Percentiles rank a stretch among this genome's conserved stretches.
These are phyloP conservation scores for Persicaria maculosa DNA, from an alignment of 148 eudicot species.

Conservation along the genomic window DNA sequence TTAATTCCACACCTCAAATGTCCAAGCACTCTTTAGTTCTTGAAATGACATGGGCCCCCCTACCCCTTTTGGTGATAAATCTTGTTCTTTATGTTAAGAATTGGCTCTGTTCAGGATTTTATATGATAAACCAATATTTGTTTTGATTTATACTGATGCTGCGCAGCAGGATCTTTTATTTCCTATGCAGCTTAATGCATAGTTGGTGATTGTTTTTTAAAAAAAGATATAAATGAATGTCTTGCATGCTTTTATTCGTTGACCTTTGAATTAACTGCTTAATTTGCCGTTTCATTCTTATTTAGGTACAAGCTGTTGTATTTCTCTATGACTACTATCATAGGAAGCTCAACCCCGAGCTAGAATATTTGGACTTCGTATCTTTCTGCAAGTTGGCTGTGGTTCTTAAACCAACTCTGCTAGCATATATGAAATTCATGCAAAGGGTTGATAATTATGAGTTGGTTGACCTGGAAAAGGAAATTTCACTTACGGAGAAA, in stretches of 20 bases:
- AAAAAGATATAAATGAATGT: background rate
- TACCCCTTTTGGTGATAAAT: too few species aligned
- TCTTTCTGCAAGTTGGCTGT: conserved; percentile 70
- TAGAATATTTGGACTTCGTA: conserved; percentile 45
- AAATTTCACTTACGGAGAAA: conserved; percentile 64
- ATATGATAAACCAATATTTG: too few species aligned
- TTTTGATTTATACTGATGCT: too few species aligned
- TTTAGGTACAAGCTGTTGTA: conserved; percentile 84
- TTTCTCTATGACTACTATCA: conserved; percentile 85
- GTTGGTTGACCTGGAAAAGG: conserved; percentile 31
- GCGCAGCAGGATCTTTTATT: too few species aligned
- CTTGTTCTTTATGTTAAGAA: too few species aligned
- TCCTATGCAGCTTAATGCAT: too few species aligned
- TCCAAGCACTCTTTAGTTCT: too few species aligned
- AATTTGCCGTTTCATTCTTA: background rate
- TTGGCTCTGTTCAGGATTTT: too few species aligned
- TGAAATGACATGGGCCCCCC: too few species aligned
- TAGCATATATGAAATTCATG: conserved; percentile 40
- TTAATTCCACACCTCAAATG: background rate
- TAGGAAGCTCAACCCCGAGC: conserved; percentile 41
- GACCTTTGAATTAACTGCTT: background rate
- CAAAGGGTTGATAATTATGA: conserved; percentile 24
- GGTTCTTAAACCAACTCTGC: conserved; percentile 38
- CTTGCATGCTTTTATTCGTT: background rate
- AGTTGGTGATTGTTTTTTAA: background rate